phyloP scores from a whole-genome alignment of 2,329 filamentous ascomycete genomes.

The Botrytis tulipae region DNA sequence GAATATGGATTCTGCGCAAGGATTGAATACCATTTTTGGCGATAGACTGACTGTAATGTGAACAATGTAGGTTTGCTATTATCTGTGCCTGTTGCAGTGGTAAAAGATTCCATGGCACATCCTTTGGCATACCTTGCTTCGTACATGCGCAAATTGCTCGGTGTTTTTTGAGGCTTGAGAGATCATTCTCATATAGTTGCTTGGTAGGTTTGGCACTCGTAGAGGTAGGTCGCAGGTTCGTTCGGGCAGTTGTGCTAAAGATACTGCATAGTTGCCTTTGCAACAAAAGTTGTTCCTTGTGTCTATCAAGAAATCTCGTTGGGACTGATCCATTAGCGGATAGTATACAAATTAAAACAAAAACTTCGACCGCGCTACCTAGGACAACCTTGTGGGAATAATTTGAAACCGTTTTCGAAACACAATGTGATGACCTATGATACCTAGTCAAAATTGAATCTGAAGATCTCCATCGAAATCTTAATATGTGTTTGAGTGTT shows the following conservation, averaged over 20 bases:
- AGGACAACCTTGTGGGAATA: neutral
- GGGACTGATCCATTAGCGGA: neutral
- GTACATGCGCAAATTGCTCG: neutral
- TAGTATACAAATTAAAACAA: neutral
- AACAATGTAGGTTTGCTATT: neutral
- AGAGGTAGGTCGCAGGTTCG: too few species aligned
- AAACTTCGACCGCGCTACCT: fast-evolving
- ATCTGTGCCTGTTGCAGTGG: neutral
- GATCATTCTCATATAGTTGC: neutral
- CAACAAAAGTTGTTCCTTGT: neutral
- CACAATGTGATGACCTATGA: neutral
- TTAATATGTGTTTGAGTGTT: neutral
- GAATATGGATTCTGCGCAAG: too few species aligned
- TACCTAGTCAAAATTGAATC: neutral
- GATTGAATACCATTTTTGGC: too few species aligned
- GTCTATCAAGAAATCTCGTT: neutral
- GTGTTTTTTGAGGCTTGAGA: too few species aligned
- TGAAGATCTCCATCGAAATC: neutral
- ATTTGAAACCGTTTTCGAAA: neutral
- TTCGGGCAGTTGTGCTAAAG: too few species aligned
- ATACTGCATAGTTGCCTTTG: neutral
- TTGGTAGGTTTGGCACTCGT: too few species aligned
- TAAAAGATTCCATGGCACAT: neutral
- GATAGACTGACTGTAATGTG: neutral
- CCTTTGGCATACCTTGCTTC: neutral